Evolutionary conservation across 169 alveolate species (phyloP).

Genomic region (Eimeria maxima): DNA sequence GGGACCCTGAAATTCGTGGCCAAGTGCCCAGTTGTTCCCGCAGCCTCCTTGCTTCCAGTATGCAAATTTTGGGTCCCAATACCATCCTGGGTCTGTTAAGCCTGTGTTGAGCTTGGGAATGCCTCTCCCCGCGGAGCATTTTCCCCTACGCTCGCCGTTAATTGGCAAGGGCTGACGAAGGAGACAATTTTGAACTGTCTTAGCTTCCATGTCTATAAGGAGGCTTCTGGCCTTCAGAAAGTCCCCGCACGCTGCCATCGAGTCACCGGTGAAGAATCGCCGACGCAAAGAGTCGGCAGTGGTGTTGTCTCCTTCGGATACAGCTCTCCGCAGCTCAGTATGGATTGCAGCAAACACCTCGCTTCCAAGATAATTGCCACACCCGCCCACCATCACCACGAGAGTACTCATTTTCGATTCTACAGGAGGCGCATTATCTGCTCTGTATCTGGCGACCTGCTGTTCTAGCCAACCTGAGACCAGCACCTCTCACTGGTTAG

Average conservation of each 20-base stretch:
- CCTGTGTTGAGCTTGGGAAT: not conserved
- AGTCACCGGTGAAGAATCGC: constrained; percentile 16
- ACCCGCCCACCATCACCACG: constrained; percentile 75
- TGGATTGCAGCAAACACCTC: constrained; percentile 51
- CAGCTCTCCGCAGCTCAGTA: constrained; percentile 38
- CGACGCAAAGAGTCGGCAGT: constrained; percentile 3
- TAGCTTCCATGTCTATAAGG: constrained; percentile 75
- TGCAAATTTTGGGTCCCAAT: constrained; percentile 58
- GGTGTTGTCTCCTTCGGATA: not conserved
- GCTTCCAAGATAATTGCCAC: constrained; percentile 70
- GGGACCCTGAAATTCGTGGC: constrained; percentile 73
- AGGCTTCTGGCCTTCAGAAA: constrained; percentile 38
- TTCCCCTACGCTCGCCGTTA: not conserved
- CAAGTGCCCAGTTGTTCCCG: constrained; percentile 76
- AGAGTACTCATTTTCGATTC: constrained; percentile 28
- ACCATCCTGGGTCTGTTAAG: constrained; percentile 33
- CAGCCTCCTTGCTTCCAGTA: constrained; percentile 77
- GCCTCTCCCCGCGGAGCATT: not conserved
- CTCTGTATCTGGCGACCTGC: not conserved
- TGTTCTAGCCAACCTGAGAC: not conserved
- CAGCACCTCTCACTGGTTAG: not conserved
- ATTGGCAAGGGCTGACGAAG: constrained; percentile 22
- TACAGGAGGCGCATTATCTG: not conserved
- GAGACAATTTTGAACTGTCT: constrained; percentile 69
- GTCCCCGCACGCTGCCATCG: not conserved